phyloP scores from a whole-genome alignment of 371 early-diverging fungal species.

The Apophysomyces variabilis region DNA sequence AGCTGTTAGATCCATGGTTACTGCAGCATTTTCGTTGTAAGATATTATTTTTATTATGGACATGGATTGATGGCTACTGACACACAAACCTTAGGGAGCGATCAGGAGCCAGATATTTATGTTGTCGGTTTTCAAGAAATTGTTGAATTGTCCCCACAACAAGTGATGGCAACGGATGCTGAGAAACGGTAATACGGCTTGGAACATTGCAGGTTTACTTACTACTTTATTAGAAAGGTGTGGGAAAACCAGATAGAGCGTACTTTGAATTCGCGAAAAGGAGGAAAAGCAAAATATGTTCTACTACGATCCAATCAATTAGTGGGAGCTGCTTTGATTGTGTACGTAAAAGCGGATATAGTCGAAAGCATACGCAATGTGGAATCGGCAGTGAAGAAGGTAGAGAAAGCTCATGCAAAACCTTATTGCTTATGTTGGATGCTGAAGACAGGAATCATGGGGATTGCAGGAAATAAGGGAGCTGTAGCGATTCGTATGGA shows the following conservation, averaged over 20 bases:
- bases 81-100: conserved; percentile 26
- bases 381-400: conserved; percentile 81
- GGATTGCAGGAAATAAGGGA: conserved; percentile 90
- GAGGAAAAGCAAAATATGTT: conserved; percentile 61
- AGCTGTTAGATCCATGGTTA: conserved; percentile 72
- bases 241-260: conserved; percentile 74
- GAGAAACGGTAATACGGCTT: conserved; percentile 46
- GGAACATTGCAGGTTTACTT: not conserved
- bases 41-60: not conserved
- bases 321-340: conserved; percentile 84
- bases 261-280: conserved; percentile 53
- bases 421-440: not conserved
- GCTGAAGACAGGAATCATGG: conserved; percentile 73
- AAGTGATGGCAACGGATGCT: conserved; percentile 81
- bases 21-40: conserved; percentile 55
- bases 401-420: conserved; percentile 16
- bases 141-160: conserved; percentile 87
- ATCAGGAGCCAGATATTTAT: conserved; percentile 76
- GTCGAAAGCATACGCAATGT: conserved; percentile 81
- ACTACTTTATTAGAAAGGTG: conserved; percentile 28
- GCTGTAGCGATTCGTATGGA: conserved; percentile 87
- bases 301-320: conserved; percentile 84
- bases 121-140: conserved; percentile 95
- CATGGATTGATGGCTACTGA: not conserved
- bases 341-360: conserved; percentile 75